These are phyloP conservation scores for Pholiota adiposa DNA, from an alignment of 1,284 basidiomycete genomes.

Conservation along the genomic window DNA sequence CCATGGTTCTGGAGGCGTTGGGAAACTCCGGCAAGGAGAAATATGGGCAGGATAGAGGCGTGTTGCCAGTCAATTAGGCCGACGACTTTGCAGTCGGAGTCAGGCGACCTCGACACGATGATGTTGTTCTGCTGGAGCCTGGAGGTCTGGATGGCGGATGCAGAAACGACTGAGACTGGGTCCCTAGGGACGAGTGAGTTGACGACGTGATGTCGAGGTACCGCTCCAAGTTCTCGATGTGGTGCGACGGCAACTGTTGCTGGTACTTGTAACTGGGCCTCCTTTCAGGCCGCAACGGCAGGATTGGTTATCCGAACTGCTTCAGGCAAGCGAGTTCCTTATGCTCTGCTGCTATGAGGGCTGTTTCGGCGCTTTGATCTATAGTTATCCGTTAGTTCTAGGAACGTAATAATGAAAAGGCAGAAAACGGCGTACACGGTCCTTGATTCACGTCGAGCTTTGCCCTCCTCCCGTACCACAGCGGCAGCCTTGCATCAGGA, in stretches of 20 bases:
- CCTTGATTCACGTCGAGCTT: conserved; percentile 11
- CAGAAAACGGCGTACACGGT: conserved; percentile 26
- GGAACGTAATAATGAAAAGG: conserved; percentile 14
- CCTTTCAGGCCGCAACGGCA: conserved; percentile 49
- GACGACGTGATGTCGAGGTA: conserved; percentile 36
- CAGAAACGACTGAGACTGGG: not conserved
- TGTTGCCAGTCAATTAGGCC: conserved; percentile 7
- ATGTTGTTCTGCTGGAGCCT: not conserved
- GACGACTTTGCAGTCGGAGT: too few relatives aligned
- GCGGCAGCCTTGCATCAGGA: conserved; percentile 25
- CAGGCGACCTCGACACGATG: too few relatives aligned
- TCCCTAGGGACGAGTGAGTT: not conserved
- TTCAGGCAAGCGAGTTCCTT: conserved; percentile 57
- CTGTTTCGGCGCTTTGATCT: conserved; percentile 42
- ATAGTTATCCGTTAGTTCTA: conserved; percentile 22
- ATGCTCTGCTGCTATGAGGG: conserved; percentile 44
- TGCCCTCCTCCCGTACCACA: conserved; percentile 44
- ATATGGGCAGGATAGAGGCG: conserved; percentile 4
- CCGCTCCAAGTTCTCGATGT: conserved; percentile 40
- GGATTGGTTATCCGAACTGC: conserved; percentile 50
- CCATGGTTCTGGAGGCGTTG: conserved; percentile 29
- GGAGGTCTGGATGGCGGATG: not conserved
- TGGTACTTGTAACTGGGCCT: conserved; percentile 51
- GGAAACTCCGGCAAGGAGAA: conserved; percentile 36
- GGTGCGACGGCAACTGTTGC: conserved; percentile 51